Base-by-base conservation (phyloP, 2,329 filamentous ascomycete species). In the Stylonectria norvegica region DNA sequence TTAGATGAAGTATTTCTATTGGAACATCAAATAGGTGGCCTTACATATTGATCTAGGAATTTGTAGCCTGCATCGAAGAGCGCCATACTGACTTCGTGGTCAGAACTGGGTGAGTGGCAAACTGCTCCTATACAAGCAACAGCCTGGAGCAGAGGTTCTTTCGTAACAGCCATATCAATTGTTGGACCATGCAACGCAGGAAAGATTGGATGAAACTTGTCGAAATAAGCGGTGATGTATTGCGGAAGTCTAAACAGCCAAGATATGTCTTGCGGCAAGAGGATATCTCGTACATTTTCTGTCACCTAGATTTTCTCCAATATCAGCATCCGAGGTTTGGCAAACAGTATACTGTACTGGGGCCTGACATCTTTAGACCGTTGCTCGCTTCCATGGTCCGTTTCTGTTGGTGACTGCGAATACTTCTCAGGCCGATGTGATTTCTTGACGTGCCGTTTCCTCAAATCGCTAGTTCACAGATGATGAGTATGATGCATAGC, bases 361-460 rank as follows among this genome's bases (percentile, higher is more conserved):
- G 7, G 22, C 12, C 36, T 37, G 3, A 44, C 42, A 18, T 44
- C 42, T 16, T 44, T 37, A 11, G 14, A 5, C 2, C 17, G 12
- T 12, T 18, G n/a, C n/a, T 22, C 40, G 12, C 10, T 23, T 16
- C 30, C 27, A 11, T 12, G 14, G 16, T 20, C 9, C 5, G 34
- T 12, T 23, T 42, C 38, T 5, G 30, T 23, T 15, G 38, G 42
- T 17, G 38, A 38, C 20, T 28, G 41, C 12, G 42, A 29, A 5
- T 38, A 45, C 5, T 23, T 11, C 6, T 34, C 38, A 7, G 20
- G 31, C 20, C 35, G 31, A 12, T 45, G 42, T 12, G 42, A 30
- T 16, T 45, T 45, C 17, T 45, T 45, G 9, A 45, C 18, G 14
- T 45, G 42, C 22, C 42, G 37, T 25, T 45, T 45, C 23, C 42